Base-by-base conservation (phyloP, 192 early-diverging fungal genomes). In the Funneliformis geosporum region DNA sequence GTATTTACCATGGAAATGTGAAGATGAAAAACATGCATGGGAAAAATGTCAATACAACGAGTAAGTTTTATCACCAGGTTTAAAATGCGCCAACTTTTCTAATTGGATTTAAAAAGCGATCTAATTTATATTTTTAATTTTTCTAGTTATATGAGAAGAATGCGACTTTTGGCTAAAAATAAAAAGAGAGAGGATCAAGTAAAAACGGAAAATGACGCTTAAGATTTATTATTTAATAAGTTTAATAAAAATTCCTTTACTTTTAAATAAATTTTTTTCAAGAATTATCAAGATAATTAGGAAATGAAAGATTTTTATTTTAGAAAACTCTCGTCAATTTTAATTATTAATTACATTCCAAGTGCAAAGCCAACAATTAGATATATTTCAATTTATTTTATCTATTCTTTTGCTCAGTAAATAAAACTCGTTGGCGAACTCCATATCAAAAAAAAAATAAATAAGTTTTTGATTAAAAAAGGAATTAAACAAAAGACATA, bases 41-140 rank as follows among this genome's bases (percentile, higher is more conserved):
- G 93, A 95, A 83, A 96, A 98, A 82, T 99, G 97, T 86, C 94
- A 96, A 89, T 98, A 97, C 85, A 94, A 96, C 76, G 97, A 99
- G 89, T 90, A 85, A 83, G 89, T 84, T 76, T 75, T 47, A 64
- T 25, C 2, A 44, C 16, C 44, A 16, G 14, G 3, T 25, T 46
- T 71, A 38, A 44, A 46, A 71, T 23, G 18, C 9, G 42, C 4
- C 44, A 23, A 46, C 23, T 46, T 72, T 55, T 55, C 21, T 21
- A 55, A 55, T 21, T 55, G 14, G 39, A 4, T 72, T 44, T 16
- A n/a, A 16, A 71, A 25, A 44, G 46, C 3, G 44, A 14, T 25
- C 9, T 44, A 25, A 21, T 14, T 42, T 72, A n/a, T n/a, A 33
- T 72, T 39, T 3, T 21, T 40, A 39, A 55, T 59, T 44, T 43